Evolutionary conservation across 208 protist genomes (phyloP).

Genomic region (Trypanosoma caninum): DNA sequence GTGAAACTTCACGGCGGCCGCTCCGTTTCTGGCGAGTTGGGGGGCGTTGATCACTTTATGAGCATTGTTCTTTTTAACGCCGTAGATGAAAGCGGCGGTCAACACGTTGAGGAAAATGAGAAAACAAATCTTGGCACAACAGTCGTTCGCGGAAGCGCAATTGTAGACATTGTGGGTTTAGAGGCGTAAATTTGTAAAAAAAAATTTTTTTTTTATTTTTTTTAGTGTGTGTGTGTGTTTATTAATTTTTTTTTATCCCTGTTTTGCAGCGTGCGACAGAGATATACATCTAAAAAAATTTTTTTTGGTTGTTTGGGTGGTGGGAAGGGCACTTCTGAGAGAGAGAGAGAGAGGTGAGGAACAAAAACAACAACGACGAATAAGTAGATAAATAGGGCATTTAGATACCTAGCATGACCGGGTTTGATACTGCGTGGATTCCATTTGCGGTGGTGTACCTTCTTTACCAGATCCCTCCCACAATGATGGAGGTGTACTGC

Average conservation of each 20-base stretch:
- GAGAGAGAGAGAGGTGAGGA: too few relatives aligned
- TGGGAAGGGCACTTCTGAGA: too few relatives aligned
- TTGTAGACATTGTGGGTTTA: conserved; percentile 88
- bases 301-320: too few relatives aligned
- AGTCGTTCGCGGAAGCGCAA: conserved; percentile 87
- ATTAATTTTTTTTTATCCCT: not conserved
- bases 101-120: conserved; percentile 38
- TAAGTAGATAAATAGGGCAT: not conserved
- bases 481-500: conserved; percentile 88
- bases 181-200: too few relatives aligned
- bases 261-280: too few relatives aligned
- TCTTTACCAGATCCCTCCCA: conserved; percentile 85
- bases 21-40: conserved; percentile 91
- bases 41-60: conserved; percentile 97
- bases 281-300: too few relatives aligned
- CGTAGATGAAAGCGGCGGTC: conserved; percentile 89
- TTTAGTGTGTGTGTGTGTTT: not conserved
- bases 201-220: not conserved
- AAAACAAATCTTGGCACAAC: conserved; percentile 89
- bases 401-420: conserved; percentile 43
- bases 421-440: conserved; percentile 77
- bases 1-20: conserved; percentile 96
- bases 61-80: conserved; percentile 96
- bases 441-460: conserved; percentile 87
- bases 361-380: too few relatives aligned